Evolutionary conservation across 2,329 filamentous ascomycete species (phyloP), one percentile per base, ranked within the genome.

Genomic region (Calonectria fujianensis): DNA sequence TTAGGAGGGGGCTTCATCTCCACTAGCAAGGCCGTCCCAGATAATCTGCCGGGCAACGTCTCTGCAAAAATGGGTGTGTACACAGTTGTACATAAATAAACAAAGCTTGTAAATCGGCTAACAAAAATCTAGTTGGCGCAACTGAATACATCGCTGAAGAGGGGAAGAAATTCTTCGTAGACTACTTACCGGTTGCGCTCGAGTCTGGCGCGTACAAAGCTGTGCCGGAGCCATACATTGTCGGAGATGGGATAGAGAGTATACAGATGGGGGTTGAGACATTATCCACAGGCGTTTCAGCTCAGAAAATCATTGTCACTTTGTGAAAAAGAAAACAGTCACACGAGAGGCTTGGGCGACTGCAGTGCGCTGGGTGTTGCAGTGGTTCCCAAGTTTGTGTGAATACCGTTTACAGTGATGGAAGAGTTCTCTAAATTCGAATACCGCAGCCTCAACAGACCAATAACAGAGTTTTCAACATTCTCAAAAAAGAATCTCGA

Each of bases 1-100:
- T n/a, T 63, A 3, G 57, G 57, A 29, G 57, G 57, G 5, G 57
- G 57, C 4, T 63, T 63, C 35, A 63, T 63, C 24, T 63, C 57
- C 8, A 63, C 57, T 6, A 63, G 37, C 18, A 63, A 63, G 39
- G 57, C 35, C 14, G 57, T 63, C 35, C 57, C 57, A 4, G 35
- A 63, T 31, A 18, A 27, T 16, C 57, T 63, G 18, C 57, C 57
- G 5, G 35, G 29, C 10, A 63, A 63, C 16, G 57, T 63, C 10
- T 63, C 57, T 1, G 57, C 57, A 41, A 63, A 63, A 27, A 63
- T 63, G 57, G 35, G 57, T 63, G 24, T 10, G 57, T 29, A 18
- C 41, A 39, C 20, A 13, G 2, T n/a, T 29, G 11, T 41, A 14
- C 11, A 24, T 14, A 18, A 18, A 24, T 14, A 18, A 18, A 16